Evolutionary conservation across 768 basidiomycete species (phyloP), one percentile per base, ranked within the genome.

Genomic region (Xerocomus potaroensis): DNA sequence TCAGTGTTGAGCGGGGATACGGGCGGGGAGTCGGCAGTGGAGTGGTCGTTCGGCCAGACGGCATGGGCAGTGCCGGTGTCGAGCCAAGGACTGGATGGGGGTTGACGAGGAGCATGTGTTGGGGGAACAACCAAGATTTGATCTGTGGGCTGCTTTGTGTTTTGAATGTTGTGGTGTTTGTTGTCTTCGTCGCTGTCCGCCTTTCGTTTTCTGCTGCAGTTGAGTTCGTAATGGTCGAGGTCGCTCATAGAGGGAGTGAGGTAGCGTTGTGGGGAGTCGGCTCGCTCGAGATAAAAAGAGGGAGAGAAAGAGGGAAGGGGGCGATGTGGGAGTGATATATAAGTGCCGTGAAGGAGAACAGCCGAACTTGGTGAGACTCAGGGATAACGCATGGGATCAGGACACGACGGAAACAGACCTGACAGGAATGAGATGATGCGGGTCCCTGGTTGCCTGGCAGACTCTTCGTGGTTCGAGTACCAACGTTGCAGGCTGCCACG

Each of bases 171-270:
- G n/a, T n/a, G n/a, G n/a, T n/a, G n/a, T n/a, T n/a, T n/a, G n/a
- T n/a, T 46, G 36, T 67, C 66, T 37, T 75, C 73, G 47, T 84
- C 80, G 23, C 61, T 44, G 62, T 77, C 77, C 0, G 81, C 76
- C 68, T 88, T 87, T 55, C 85, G 80, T 67, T 87, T 87, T 61
- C 80, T 75, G 61, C 73, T 72, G 74, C 75, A 66, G 44, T 74
- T 57, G 49, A 75, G 74, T 54, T 69, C 65, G 45, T 74, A 70
- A 51, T 81, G 77, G 56, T 77, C 73, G 53, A 80, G 72, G 72
- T 81, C 74, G 70, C 83, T 80, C 81, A 85, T 84, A 50, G 50
- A 59, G 58, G 56, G 52, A 43, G 43, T 47, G 42, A 46, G 53
- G 54, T 49, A 56, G 51, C 26, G 26, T 10, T 53, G 52, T 38